These are phyloP conservation scores for Aspergillus kassunensis DNA, from an alignment of 495 filamentous ascomycete species.

Conservation along the genomic window DNA sequence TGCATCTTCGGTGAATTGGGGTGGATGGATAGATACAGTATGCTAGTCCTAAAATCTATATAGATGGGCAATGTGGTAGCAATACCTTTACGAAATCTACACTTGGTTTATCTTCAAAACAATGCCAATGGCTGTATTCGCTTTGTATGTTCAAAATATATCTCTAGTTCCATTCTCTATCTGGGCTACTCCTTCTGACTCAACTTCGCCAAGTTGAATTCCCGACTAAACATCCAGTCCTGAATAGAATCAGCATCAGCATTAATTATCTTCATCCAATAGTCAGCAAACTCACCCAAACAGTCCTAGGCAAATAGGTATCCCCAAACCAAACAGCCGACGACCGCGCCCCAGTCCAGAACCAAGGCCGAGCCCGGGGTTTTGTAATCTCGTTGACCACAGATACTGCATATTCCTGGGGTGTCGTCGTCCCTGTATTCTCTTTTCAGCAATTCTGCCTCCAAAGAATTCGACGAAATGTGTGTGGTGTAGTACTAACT, in stretches of 20 bases:
- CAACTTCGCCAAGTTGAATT: neutral
- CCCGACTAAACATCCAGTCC: conserved; percentile 1
- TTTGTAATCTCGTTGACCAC: neutral
- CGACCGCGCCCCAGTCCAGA: neutral
- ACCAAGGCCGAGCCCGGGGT: neutral
- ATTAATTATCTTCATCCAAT: neutral
- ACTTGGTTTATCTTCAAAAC: too few relatives aligned
- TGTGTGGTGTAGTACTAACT: too few relatives aligned
- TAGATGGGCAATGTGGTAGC: too few relatives aligned
- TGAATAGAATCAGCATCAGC: too few relatives aligned
- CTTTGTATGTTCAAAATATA: too few relatives aligned
- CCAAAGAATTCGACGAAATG: too few relatives aligned
- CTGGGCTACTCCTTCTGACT: too few relatives aligned
- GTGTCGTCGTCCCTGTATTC: neutral
- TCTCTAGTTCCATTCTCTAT: too few relatives aligned
- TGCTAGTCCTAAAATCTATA: too few relatives aligned
- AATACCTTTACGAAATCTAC: too few relatives aligned
- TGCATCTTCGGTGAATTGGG: neutral
- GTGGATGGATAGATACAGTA: neutral
- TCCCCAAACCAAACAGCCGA: neutral
- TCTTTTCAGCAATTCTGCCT: neutral
- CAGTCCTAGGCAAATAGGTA: neutral
- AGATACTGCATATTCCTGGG: neutral
- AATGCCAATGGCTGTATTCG: too few relatives aligned
- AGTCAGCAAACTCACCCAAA: neutral